Conservation (phyloP, 306 rosid species). For the Lupinus albus region DNA sequence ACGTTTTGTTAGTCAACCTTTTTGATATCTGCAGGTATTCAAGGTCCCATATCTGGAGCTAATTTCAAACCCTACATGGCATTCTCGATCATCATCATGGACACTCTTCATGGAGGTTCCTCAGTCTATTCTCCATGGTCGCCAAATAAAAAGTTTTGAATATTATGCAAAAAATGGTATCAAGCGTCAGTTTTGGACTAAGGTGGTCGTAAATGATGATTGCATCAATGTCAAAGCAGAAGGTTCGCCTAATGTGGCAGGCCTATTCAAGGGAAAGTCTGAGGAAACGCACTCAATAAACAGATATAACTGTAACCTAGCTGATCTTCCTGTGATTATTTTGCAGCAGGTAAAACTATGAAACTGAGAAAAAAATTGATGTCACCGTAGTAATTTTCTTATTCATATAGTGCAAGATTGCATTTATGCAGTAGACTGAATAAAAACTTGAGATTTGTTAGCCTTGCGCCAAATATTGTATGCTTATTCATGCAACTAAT, state of each 20-base stretch:
- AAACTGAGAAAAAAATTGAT: not conserved
- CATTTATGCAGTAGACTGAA: conserved; percentile 8
- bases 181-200: conserved; percentile 75
- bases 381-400: not conserved
- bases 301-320: conserved; percentile 73
- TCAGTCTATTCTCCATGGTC: conserved; percentile 58
- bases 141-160: conserved; percentile 53
- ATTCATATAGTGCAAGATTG: not conserved
- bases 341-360: conserved; percentile 79
- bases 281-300: conserved; percentile 70
- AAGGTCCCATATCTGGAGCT: conserved; percentile 77
- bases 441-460: not conserved
- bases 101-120: conserved; percentile 79
- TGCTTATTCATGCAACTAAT: conserved; percentile 35
- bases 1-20: conserved; percentile 28
- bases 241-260: conserved; percentile 82
- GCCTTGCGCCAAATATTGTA: not conserved
- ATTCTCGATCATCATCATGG: conserved; percentile 89
- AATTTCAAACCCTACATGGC: conserved; percentile 85
- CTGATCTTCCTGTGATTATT: conserved; percentile 81
- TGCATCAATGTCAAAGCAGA: conserved; percentile 76
- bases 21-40: conserved; percentile 58
- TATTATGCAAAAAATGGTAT: conserved; percentile 43
- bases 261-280: conserved; percentile 66
- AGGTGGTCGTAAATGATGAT: conserved; percentile 79